Base-by-base conservation (phyloP, 192 early-diverging fungal genomes). In the Paraglomus occultum region DNA sequence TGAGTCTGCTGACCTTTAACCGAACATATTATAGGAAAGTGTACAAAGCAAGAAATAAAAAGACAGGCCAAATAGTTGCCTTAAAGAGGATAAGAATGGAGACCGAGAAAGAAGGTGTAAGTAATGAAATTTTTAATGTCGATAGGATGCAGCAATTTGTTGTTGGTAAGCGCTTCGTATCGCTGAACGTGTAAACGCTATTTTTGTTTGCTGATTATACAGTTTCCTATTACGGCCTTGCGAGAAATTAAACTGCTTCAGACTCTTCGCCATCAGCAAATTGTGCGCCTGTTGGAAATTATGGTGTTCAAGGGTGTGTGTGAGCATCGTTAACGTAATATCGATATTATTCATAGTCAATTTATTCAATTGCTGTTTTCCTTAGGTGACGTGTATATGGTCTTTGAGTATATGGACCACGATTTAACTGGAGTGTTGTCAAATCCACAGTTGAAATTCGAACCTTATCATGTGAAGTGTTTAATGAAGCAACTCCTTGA, bases 391-490 rank as follows among this genome's bases (percentile, higher is more conserved):
- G 84, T 91, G 8, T 91, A 92, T 52, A 90, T 94, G 79, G 90
- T 94, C 44, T 86, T 93, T 73, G 92, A 94, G 77, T 94, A 94
- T 75, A 91, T 93, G 90, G 91, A 93, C 71, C 89, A 92, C 58
- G 92, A 94, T 63, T 80, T 94, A 23, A 87, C 90, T 1, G 92
- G 92, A 11, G 84, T 94, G 38, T 73, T 93, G 43, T 82, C 79
- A 39, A 88, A 93, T 67, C 88, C 89, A n/a, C 77, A 88, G 39
- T 84, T 91, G 58, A 79, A 75, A 57, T 89, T 89, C 15, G 81
- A 84, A 18, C 79, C 85, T 2, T 84, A 85, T 4, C 91, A 93
- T 75, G 71, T 91, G 71, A 99, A 99, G 78, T 93, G 92, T 62
- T 84, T 97, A 22, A 84, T 90, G 67, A 81, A 86, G 42, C 97